A percentile compares a stretch with the other conserved stretches of the same genome.
These are phyloP conservation scores for Diplodia scrobiculata DNA, from an alignment of 2,329 filamentous ascomycete species.

Conservation along the genomic window DNA sequence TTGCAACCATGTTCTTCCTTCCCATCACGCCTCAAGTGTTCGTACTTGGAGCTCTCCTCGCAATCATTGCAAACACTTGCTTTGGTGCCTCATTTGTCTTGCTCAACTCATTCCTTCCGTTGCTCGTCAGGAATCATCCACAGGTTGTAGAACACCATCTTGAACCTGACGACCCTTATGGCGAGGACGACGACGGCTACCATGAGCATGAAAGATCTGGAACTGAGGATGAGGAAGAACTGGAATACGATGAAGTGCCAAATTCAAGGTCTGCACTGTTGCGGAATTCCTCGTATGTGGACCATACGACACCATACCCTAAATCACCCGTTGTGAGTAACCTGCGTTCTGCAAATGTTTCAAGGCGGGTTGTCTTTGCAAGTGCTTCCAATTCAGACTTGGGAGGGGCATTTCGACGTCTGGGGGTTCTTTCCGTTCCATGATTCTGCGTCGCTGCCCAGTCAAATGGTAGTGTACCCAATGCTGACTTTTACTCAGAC, in stretches of 20 bases:
- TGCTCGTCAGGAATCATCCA: conserved; percentile 87
- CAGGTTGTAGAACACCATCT: conserved; percentile 39
- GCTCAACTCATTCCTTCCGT: conserved; percentile 88
- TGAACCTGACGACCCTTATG: conserved; percentile 33
- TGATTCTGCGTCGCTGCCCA: too few relatives aligned
- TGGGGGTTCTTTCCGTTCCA: not conserved
- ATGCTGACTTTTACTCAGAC: conserved; percentile 3
- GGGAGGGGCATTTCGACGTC: not conserved
- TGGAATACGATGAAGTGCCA: not conserved
- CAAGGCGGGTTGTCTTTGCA: not conserved
- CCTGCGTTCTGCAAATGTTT: not conserved
- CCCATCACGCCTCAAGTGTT: conserved; percentile 75
- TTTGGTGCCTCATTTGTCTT: conserved; percentile 95
- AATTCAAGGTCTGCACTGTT: conserved; percentile 15
- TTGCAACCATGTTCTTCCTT: conserved; percentile 86
- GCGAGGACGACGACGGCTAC: conserved; percentile 37
- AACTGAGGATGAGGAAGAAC: conserved; percentile 8
- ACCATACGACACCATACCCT: conserved; percentile 4
- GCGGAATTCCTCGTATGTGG: conserved; percentile 10
- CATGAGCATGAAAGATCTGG: conserved; percentile 29
- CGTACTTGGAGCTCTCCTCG: conserved; percentile 76
- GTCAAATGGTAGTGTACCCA: not conserved
- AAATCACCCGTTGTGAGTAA: conserved; percentile 26
- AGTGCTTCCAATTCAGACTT: not conserved
- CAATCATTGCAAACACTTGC: conserved; percentile 88